Evolutionary conservation across 164 flowering plant species (phyloP), one percentile per base, ranked within the genome.

Genomic region (Brasenia schreberi): DNA sequence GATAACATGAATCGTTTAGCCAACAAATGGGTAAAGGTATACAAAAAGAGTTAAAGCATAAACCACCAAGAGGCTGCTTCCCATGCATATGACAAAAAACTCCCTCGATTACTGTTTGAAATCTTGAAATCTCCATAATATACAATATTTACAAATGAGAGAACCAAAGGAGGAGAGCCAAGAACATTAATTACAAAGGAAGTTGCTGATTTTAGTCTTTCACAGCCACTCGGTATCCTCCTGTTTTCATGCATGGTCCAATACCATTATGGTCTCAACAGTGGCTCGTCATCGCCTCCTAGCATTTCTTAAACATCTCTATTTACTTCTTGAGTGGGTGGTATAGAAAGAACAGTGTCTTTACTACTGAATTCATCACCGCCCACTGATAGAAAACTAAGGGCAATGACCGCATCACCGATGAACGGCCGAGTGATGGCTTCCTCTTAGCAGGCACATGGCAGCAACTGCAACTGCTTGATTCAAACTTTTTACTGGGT

Each of bases 361-460:
- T 49, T 49, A 49, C 10, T 14, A 49, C 56, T 9, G 16, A 49
- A 49, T 9, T 49, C 56, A 49, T 49, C 56, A 18, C 19, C 61
- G 4, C 18, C 14, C 17, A 12, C 39, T 14, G 79, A 68, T 39
- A 84, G 82, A 70, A 82, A 84, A 68, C 81, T 77, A 10, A 84
- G 74, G 19, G 89, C 77, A n/a, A 78, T 76, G 7, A 82, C 86
- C 5, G 81, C 81, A 66, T 86, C 88, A 27, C 81, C 74, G 12
- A 84, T 84, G 66, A 84, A 72, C 1, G 91, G 88, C 17, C 87
- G 83, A 0, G 74, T 78, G 6, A 66, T 49, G 18, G 83, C 71
- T 68, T 84, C 87, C 63, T 83, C 89, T 70, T 84, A n/a, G 89
- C 19, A 85, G 80, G 45, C 89, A 87, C 87, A 86, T 86, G 45